phyloP scores from a whole-genome alignment of 495 filamentous ascomycete genomes.

The Lasiosphaeria miniovina region DNA sequence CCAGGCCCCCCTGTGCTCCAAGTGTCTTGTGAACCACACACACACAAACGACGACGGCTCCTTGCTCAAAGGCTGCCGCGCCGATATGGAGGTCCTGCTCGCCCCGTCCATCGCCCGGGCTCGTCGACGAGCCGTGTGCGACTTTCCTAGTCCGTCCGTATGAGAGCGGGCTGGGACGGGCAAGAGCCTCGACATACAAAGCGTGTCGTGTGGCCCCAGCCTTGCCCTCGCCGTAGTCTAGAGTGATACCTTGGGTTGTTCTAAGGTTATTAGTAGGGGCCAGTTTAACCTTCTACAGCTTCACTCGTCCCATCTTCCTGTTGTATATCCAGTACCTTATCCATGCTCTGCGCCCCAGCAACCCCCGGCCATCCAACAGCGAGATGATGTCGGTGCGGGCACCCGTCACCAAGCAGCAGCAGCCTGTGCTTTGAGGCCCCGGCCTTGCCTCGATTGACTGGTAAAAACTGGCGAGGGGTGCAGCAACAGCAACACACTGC shows the following conservation, averaged over 20 bases:
- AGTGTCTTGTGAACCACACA: neutral
- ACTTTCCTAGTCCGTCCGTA: neutral
- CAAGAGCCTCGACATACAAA: too few species aligned
- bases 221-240: too few species aligned
- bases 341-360: neutral
- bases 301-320: neutral
- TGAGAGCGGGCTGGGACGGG: too few species aligned
- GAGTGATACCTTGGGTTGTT: too few species aligned
- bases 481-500: neutral
- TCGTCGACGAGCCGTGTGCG: neutral
- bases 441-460: neutral
- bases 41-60: too few species aligned
- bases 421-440: neutral
- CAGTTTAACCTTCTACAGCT: too few species aligned
- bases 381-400: slow-evolving; percentile 1
- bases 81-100: neutral
- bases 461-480: neutral
- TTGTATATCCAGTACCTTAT: neutral
- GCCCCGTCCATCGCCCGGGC: neutral
- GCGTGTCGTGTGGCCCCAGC: too few species aligned
- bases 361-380: neutral
- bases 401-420: neutral
- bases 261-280: too few species aligned
- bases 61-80: too few species aligned
- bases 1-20: neutral